Percentiles rank a stretch among this genome's conserved stretches.
Evolutionary conservation across 1,284 basidiomycete species (phyloP).

Genomic region (Macrocystidia cucumis): DNA sequence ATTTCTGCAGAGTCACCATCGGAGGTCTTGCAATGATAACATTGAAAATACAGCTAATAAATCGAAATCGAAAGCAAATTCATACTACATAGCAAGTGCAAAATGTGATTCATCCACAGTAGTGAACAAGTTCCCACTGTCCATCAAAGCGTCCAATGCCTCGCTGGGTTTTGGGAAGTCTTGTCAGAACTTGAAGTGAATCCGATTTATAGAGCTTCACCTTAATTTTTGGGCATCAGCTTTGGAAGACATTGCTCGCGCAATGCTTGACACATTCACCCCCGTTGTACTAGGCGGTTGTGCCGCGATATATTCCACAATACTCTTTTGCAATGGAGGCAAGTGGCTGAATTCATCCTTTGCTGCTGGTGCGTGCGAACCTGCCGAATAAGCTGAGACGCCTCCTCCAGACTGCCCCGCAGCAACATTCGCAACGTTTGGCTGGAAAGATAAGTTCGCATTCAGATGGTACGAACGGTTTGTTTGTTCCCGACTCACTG

Average conservation of each 20-base stretch:
- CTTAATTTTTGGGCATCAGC: constrained; percentile 38
- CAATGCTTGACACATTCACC: constrained; percentile 56
- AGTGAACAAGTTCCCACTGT: constrained; percentile 61
- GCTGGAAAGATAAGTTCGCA: too few relatives aligned
- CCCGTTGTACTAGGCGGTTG: constrained; percentile 44
- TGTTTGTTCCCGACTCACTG: too few relatives aligned
- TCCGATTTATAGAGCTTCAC: too few relatives aligned
- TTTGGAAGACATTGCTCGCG: constrained; percentile 30
- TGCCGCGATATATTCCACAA: constrained; percentile 51
- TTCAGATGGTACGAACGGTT: too few relatives aligned
- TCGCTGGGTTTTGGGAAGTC: constrained; percentile 28
- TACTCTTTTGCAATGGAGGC: constrained; percentile 53
- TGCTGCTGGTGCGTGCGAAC: constrained; percentile 19
- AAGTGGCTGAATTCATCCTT: constrained; percentile 48
- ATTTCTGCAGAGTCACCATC: too few relatives aligned
- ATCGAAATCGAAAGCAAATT: too few relatives aligned
- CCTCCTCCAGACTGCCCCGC: constrained; percentile 10
- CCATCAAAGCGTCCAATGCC: constrained; percentile 63
- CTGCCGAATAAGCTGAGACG: constrained; percentile 22
- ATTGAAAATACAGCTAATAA: too few relatives aligned
- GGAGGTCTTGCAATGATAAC: too few relatives aligned
- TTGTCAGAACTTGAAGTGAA: constrained; percentile 2
- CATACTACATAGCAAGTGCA: too few relatives aligned
- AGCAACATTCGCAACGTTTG: constrained; percentile 4
- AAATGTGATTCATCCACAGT: constrained; percentile 64